Percentiles rank a stretch among this genome's conserved stretches.
phyloP scores from a whole-genome alignment of 768 basidiomycete genomes.

The Psilocybe sp. region DNA sequence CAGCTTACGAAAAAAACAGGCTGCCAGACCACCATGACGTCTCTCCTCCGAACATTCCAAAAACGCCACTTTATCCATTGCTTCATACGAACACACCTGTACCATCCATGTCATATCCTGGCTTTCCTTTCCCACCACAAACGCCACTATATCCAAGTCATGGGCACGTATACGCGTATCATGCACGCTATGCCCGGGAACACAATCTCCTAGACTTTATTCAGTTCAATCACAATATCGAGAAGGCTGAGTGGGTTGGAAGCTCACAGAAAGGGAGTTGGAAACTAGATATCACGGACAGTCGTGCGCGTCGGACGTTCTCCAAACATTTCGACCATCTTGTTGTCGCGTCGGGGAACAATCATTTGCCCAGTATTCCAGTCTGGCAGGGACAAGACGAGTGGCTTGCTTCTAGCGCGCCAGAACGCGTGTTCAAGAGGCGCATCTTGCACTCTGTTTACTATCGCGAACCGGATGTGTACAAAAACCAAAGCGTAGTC shows the following conservation, averaged over 20 bases:
- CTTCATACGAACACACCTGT: slow-evolving; percentile 55
- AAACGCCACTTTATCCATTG: slow-evolving; percentile 52
- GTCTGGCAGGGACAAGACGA: slow-evolving; percentile 44
- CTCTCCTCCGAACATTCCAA: slow-evolving; percentile 45
- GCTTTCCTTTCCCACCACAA: slow-evolving; percentile 46
- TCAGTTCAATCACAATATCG: slow-evolving; percentile 39
- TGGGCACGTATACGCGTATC: slow-evolving; percentile 44
- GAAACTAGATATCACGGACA: slow-evolving; percentile 35
- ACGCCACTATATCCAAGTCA: slow-evolving; percentile 52
- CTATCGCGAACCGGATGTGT: slow-evolving; percentile 46
- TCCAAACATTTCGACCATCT: slow-evolving; percentile 47
- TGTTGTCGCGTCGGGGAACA: slow-evolving; percentile 53
- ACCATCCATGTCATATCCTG: slow-evolving; percentile 58
- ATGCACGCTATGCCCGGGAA: slow-evolving; percentile 36
- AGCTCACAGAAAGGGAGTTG: slow-evolving; percentile 35
- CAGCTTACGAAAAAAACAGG: no score
- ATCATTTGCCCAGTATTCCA: slow-evolving; percentile 47
- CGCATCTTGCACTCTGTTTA: slow-evolving; percentile 51
- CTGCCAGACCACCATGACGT: slow-evolving; percentile 27
- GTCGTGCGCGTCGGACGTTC: slow-evolving; percentile 14
- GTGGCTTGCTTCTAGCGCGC: slow-evolving; percentile 36
- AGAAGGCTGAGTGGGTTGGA: slow-evolving; percentile 43
- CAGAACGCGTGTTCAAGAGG: slow-evolving; percentile 19
- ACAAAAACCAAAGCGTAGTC: slow-evolving; percentile 39
- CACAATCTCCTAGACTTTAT: slow-evolving; percentile 38